Base-by-base conservation (phyloP, 2,329 filamentous ascomycete genomes). In the Aspergillus sp. region DNA sequence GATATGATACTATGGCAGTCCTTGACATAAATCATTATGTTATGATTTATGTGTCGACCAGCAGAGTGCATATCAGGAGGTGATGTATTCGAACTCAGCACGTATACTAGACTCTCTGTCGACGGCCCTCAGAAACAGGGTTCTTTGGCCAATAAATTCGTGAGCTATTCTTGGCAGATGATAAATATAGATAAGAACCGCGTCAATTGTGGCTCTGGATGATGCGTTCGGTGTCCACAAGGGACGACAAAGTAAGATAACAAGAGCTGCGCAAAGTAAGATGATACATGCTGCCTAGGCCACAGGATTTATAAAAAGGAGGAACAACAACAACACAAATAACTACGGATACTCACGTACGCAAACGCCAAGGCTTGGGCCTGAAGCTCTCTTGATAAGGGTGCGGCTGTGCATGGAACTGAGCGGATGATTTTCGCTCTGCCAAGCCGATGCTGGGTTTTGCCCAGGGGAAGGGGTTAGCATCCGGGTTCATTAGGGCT, bases 111-210 rank as follows among this genome's bases (percentile, higher is more conserved):
- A 20, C 20, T 20, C 20, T 20, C 20, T 20, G 20, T 4, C 20
- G 20, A 20, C 4, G 3, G 3, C 19, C 20, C 49, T 20, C 22
- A 33, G n/a, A 24, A 30, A 20, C 51, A 40, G 13, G 51, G 33
- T 20, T 5, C 22, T 30, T 48, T 33, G 22, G 17, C 42, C 44
- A 54, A 48, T 54, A 40, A 20, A 48, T 48, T 41, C 33, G 20
- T 17, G 42, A 54, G 44, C 51, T 22, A 54, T 54, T n/a, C 51
- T 54, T 54, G 51, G 51, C 51, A 33, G 22, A 17, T 12, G 22
- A 51, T 17, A 48, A 30, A n/a, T 40, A 54, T 54, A 46, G 51
- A 54, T 41, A 54, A 48, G n/a, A 40, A 33, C 42, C 40, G 51
- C 51, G 22, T 22, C 51, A 48, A 48, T 15, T 41, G 44, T 30